A percentile compares a stretch with the other conserved stretches of the same genome.
phyloP scores from a whole-genome alignment of 169 alveolate genomes.

The Cyclospora cayetanensis region DNA sequence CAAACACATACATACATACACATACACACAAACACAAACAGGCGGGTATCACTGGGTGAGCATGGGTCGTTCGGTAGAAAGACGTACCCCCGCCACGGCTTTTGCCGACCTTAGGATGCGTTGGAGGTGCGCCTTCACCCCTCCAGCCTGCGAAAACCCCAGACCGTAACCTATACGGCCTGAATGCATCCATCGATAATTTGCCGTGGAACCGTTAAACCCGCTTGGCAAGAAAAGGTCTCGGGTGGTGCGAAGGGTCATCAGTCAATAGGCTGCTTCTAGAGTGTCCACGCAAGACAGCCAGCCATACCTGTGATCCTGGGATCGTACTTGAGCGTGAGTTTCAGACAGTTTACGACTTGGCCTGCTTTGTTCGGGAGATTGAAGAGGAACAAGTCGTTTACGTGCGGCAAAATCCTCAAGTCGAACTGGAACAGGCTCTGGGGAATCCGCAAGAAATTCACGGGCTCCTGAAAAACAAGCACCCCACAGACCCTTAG shows the following conservation, averaged over 20 bases:
- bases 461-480: background rate
- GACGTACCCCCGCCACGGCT: background rate
- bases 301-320: background rate
- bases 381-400: background rate
- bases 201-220: too few relatives aligned
- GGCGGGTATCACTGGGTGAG: too few relatives aligned
- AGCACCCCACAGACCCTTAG: background rate
- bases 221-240: too few relatives aligned
- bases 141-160: constrained; percentile 34
- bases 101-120: background rate
- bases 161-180: background rate
- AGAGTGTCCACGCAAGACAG: background rate
- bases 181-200: too few relatives aligned
- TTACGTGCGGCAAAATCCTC: background rate
- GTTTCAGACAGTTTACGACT: background rate
- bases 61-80: too few relatives aligned
- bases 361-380: background rate
- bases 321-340: background rate
- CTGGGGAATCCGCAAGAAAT: constrained; percentile 1
- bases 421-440: background rate
- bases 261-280: too few relatives aligned
- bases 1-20: too few relatives aligned
- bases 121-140: background rate
- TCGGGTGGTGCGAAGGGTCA: too few relatives aligned
- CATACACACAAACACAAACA: too few relatives aligned